phyloP scores from a whole-genome alignment of 345 rosid species.

The thale cress (Arabidopsis thaliana) region TAIR10.1 NC_003075.7:10138001-10138500 shows the following conservation, averaged over 20 bases:
- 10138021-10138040: not conserved
- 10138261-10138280: conserved; percentile 12
- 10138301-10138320: conserved; percentile 27
- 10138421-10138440: conserved; percentile 7
- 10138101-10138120: not conserved
- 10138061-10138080: not conserved
- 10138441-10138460: conserved; percentile 14
- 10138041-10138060: not conserved
- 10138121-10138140: not conserved
- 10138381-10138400: conserved; percentile 12
- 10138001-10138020: not conserved
- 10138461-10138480: not conserved
- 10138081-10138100: not conserved
- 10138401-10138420: conserved; percentile 33
- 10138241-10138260: conserved; percentile 4
- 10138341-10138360: conserved; percentile 35
- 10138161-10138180: not conserved
- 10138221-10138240: not conserved
- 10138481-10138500: conserved; percentile 38
- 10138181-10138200: too few species aligned
- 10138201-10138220: not conserved
- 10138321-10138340: conserved; percentile 15
- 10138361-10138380: conserved; percentile 34
- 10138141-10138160: not conserved
- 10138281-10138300: conserved; percentile 42